Percentiles rank a stretch among this genome's conserved stretches.
phyloP scores from a whole-genome alignment of 1,284 basidiomycete species.

The Porodaedalea pini region DNA sequence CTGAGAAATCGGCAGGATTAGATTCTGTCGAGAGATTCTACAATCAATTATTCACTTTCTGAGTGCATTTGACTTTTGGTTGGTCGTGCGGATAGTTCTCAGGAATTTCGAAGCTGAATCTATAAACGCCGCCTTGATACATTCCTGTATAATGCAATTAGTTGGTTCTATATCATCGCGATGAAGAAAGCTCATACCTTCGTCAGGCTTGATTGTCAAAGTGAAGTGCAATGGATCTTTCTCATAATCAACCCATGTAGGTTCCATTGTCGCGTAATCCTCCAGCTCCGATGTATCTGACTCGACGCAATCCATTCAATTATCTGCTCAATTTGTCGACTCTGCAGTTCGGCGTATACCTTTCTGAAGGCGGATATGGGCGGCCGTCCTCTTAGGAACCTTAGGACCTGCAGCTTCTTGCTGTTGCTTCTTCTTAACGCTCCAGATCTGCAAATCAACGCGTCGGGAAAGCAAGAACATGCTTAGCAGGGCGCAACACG shows the following conservation, averaged over 20 bases:
- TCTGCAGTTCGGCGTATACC: constrained; percentile 52
- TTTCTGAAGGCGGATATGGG: constrained; percentile 98
- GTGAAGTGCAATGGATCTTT: constrained; percentile 92
- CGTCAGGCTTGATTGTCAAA: constrained; percentile 93
- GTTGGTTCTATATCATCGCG: neutral
- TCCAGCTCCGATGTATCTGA: constrained; percentile 96
- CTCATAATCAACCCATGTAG: constrained; percentile 84
- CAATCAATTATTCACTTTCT: constrained; percentile 61
- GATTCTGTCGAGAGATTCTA: neutral
- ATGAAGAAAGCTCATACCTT: constrained; percentile 53
- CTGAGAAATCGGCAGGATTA: constrained; percentile 39
- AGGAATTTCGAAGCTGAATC: constrained; percentile 94
- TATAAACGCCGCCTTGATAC: constrained; percentile 94
- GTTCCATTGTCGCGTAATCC: constrained; percentile 94
- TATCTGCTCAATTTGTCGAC: neutral
- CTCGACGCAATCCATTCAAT: neutral
- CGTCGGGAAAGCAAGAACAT: constrained; percentile 1
- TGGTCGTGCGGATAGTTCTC: constrained; percentile 99
- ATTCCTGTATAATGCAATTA: constrained; percentile 61
- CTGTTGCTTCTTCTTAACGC: constrained; percentile 84
- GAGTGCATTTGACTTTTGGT: constrained; percentile 96
- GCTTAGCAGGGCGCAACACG: constrained; percentile 15
- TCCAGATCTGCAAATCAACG: constrained; percentile 76
- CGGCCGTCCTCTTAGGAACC: constrained; percentile 95
- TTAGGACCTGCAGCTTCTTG: constrained; percentile 87